A percentile compares a stretch with the other conserved stretches of the same genome.
Evolutionary conservation across 2,329 filamentous ascomycete genomes (phyloP).

Genomic region (Pestalotiopsis sp.): DNA sequence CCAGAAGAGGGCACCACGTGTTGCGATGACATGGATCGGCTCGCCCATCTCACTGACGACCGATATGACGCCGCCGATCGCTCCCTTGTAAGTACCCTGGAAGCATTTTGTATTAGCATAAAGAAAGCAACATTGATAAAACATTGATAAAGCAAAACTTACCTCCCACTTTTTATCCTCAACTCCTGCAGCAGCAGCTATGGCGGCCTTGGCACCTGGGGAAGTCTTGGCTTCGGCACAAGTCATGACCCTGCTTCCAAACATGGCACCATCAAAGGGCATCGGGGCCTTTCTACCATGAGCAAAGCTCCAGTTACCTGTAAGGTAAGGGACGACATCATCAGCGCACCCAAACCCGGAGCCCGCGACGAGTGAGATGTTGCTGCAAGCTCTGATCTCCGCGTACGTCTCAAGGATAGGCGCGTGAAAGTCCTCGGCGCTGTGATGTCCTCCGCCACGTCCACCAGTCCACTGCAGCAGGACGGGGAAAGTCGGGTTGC

Average conservation of each 20-base stretch:
- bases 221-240: conserved; percentile 48
- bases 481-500: conserved; percentile 46
- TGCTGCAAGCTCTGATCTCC: conserved; percentile 44
- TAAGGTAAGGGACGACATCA: conserved; percentile 50
- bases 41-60: conserved; percentile 40
- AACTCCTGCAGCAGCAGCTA: conserved; percentile 44
- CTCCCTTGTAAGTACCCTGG: conserved; percentile 36
- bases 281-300: conserved; percentile 44
- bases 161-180: conserved; percentile 47
- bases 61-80: conserved; percentile 30
- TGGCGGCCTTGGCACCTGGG: conserved; percentile 44
- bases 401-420: conserved; percentile 49
- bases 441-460: conserved; percentile 52
- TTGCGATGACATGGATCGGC: conserved; percentile 42
- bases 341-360: conserved; percentile 50
- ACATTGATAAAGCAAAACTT: conserved; percentile 22
- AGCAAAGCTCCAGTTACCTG: conserved; percentile 43
- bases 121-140: neutral
- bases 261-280: conserved; percentile 49
- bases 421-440: conserved; percentile 52
- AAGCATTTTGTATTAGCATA: neutral
- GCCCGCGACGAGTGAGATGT: conserved; percentile 49
- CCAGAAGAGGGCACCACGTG: conserved; percentile 39
- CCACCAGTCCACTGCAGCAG: conserved; percentile 53
- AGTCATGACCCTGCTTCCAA: conserved; percentile 50